These are phyloP conservation scores for Canna indica DNA, from an alignment of 176 grass and related monocot species.

Conservation along the genomic window DNA sequence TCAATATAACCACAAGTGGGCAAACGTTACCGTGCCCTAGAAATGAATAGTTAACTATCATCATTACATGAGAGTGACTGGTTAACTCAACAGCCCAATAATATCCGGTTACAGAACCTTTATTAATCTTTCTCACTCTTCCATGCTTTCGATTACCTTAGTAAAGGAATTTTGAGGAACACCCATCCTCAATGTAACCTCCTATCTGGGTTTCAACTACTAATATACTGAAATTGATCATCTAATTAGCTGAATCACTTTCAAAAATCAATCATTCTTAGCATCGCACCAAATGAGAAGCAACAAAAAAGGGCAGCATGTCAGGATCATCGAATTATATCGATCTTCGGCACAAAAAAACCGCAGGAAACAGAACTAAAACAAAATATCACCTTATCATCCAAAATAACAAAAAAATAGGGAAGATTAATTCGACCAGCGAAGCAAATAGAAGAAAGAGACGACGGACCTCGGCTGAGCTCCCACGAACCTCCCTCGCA, in stretches of 20 bases:
- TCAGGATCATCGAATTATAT: neutral
- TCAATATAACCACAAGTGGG: neutral
- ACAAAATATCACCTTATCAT: neutral
- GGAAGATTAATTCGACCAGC: neutral
- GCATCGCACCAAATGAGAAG: too few relatives aligned
- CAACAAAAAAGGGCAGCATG: too few relatives aligned
- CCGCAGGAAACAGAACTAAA: neutral
- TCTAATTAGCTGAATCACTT: neutral
- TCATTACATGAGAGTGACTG: neutral
- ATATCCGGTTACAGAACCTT: neutral
- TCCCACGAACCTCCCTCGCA: conserved; percentile 42
- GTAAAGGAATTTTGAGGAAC: neutral
- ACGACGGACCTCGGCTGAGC: conserved; percentile 56
- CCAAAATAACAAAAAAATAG: too few relatives aligned
- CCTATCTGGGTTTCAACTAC: neutral
- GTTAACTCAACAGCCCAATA: neutral
- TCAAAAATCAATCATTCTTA: too few relatives aligned
- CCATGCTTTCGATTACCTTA: neutral
- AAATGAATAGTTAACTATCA: neutral
- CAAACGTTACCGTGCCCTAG: neutral
- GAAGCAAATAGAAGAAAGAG: neutral
- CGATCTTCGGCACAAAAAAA: too few relatives aligned
- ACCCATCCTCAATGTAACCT: neutral
- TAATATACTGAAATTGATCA: neutral
- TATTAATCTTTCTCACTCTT: too few relatives aligned